phyloP scores from a whole-genome alignment of 2,329 filamentous ascomycete species.

The Pseudophaeomoniella oleicola region DNA sequence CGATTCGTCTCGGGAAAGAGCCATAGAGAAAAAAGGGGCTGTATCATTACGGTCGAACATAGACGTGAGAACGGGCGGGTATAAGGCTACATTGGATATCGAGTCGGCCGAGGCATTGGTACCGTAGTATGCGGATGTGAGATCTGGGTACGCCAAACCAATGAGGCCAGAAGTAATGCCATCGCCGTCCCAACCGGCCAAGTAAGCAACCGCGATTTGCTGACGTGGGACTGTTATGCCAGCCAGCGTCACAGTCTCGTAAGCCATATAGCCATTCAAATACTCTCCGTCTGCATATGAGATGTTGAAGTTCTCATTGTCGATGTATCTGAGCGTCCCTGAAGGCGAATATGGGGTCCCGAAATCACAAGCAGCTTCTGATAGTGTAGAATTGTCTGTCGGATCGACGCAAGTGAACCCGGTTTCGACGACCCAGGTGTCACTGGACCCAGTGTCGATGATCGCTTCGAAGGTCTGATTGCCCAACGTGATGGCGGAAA shows the following conservation, averaged over 20 bases:
- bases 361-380: conserved; percentile 9
- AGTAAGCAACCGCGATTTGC: conserved; percentile 31
- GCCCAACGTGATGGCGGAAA: conserved; percentile 12
- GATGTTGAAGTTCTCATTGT: conserved; percentile 11
- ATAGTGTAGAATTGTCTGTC: conserved; percentile 2
- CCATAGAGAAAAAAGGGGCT: conserved; percentile 17
- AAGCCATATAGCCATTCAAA: conserved; percentile 10
- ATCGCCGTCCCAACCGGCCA: conserved; percentile 29
- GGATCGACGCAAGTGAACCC: conserved; percentile 21
- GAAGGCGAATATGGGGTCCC: conserved; percentile 9
- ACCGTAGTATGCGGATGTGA: conserved; percentile 28
- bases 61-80: conserved; percentile 36
- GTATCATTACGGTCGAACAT: conserved; percentile 29
- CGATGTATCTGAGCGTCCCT: conserved; percentile 9
- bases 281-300: conserved; percentile 14
- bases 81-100: conserved; percentile 17
- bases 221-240: conserved; percentile 19
- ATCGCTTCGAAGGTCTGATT: conserved; percentile 21
- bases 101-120: conserved; percentile 11
- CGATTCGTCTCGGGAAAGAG: conserved; percentile 25
- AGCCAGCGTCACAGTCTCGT: conserved; percentile 12
- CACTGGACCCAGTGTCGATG: conserved; percentile 33
- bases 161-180: conserved; percentile 32
- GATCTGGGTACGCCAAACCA: conserved; percentile 34
- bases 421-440: conserved; percentile 27